Base-by-base conservation (phyloP, 2,329 filamentous ascomycete species). In the Zymoseptoria brevis region DNA sequence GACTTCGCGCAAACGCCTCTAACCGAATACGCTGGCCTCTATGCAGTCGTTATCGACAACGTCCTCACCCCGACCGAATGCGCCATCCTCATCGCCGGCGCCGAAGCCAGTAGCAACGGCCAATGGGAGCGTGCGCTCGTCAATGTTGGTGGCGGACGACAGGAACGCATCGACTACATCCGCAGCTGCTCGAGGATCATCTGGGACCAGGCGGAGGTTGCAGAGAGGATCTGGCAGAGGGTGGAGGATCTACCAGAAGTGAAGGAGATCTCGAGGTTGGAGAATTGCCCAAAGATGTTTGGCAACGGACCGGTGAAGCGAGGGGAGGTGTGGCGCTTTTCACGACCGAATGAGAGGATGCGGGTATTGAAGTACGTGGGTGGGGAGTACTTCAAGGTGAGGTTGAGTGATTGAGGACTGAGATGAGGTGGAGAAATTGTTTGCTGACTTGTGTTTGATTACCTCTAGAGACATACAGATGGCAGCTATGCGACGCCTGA, bases 151-250 rank as follows among this genome's bases (percentile, higher is more conserved):
- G 72, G 72, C 4, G 87, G 87, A 2, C 75, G 71, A 58, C 85
- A 93, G 73, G 73, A 77, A 2, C 71, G 85, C 50, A 74, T 79
- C 3, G 76, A 80, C 1, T 79, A 83, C 8, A 83, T 83, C 54
- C 80, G 89, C 16, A 86, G 88, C 61, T 87, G 87, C 67, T 87
- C 87, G n/a, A 81, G 89, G 2, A 89, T 93, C 63, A 87, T 94
- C 65, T 89, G 85, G 82, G 88, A 94, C 68, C 74, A 81, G 13
- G 76, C 79, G 54, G 81, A 82, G 1, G 64, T 93, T 1, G 85
- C 83, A 0, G 78, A 82, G 22, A 81, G 83, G 21, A 67, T 94
- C 0, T 87, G 87, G 80, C 76, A 75, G 49, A 80, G 89, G 8
- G 71, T 83, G 13, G 70, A 74, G 59, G 74, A 74, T 4, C 65